Conservation (phyloP, 495 filamentous ascomycete genomes). For the Halenospora varia region DNA sequence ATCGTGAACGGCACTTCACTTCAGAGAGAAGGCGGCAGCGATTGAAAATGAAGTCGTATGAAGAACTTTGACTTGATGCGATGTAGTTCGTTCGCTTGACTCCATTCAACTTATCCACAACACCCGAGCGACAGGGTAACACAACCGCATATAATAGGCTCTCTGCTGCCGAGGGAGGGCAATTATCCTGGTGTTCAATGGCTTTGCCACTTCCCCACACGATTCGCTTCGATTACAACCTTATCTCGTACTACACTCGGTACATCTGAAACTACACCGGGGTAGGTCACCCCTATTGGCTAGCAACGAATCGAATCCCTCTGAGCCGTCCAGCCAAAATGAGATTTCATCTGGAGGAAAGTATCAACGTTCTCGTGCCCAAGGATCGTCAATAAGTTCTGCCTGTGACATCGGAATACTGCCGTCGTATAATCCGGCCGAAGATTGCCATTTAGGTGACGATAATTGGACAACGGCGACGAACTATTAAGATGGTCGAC, state of each 20-base stretch:
- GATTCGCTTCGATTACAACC: neutral
- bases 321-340: slow-evolving; percentile 4
- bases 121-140: neutral
- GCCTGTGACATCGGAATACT: neutral
- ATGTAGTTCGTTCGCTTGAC: neutral
- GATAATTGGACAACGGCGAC: neutral
- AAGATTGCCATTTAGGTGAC: neutral
- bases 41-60: too few relatives aligned
- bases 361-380: neutral
- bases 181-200: neutral
- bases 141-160: neutral
- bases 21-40: too few relatives aligned
- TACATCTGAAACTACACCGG: slow-evolving; percentile 2
- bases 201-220: neutral
- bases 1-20: too few relatives aligned
- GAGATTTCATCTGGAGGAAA: neutral
- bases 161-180: neutral
- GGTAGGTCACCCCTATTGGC: neutral
- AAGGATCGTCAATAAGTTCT: neutral
- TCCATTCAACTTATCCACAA: neutral
- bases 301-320: too few relatives aligned
- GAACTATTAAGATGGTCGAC: neutral
- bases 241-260: neutral
- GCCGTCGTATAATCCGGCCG: neutral
- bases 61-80: too few relatives aligned